A percentile compares a stretch with the other conserved stretches of the same genome.
phyloP scores from a whole-genome alignment of 257 asterid genomes.

The Solanum virginianum region DNA sequence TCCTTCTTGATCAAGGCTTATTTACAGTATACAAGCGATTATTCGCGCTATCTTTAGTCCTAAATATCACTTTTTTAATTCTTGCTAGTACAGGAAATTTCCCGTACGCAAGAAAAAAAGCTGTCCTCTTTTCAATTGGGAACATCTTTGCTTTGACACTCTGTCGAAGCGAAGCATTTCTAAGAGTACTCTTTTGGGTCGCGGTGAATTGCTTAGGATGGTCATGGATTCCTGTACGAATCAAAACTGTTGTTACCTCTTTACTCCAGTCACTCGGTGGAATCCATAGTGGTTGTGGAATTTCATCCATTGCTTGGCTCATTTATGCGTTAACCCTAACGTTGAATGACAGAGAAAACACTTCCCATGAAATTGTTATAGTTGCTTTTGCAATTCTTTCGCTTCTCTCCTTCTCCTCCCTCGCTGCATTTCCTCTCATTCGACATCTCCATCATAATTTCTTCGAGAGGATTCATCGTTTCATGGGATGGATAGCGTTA shows the following conservation, averaged over 20 bases:
- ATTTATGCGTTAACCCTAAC: conserved; percentile 43
- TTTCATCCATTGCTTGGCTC: conserved; percentile 64
- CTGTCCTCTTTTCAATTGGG: conserved; percentile 42
- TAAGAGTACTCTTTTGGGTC: conserved; percentile 48
- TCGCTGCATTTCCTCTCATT: conserved; percentile 63
- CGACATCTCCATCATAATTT: conserved; percentile 82
- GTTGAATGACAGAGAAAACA: conserved; percentile 26
- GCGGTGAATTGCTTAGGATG: conserved; percentile 46
- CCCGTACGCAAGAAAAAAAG: conserved; percentile 28
- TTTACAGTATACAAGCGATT: conserved; percentile 67
- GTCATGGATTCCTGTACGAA: conserved; percentile 35
- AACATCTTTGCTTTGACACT: conserved; percentile 44
- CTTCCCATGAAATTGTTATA: conserved; percentile 29
- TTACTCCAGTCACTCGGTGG: conserved; percentile 60
- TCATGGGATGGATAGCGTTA: conserved; percentile 53
- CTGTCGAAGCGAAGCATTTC: conserved; percentile 55
- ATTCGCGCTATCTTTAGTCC: conserved; percentile 28
- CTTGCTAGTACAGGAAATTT: conserved; percentile 48
- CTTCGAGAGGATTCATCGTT: conserved; percentile 59
- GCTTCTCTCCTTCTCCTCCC: conserved; percentile 32
- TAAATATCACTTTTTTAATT: conserved; percentile 29
- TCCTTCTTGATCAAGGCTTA: conserved; percentile 67
- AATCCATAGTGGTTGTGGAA: conserved; percentile 67
- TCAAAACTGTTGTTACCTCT: conserved; percentile 43
- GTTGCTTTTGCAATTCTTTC: conserved; percentile 41